Conservation (phyloP, 805 yeast species). For the Jamesozyma jinghongensis region DNA sequence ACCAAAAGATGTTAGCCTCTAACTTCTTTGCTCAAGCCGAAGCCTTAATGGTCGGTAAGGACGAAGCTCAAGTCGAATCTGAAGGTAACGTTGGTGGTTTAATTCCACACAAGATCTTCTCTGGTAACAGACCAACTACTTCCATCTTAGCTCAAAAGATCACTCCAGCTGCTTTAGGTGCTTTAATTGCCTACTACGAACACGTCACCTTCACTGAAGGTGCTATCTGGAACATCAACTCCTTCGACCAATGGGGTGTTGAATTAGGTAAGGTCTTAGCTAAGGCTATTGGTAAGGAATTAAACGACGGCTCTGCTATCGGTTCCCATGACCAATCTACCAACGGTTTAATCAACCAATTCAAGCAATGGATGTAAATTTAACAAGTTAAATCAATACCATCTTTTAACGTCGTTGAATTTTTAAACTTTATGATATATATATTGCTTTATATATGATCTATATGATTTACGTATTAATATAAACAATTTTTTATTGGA, state of each 20-base stretch:
- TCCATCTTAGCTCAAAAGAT: slow-evolving; percentile 91
- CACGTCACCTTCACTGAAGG: slow-evolving; percentile 97
- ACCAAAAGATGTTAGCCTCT: slow-evolving; percentile 97
- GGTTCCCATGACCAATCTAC: slow-evolving; percentile 83
- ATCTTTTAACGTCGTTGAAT: neutral
- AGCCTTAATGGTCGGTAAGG: slow-evolving; percentile 94
- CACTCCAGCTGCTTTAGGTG: slow-evolving; percentile 93
- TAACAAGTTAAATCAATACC: too few relatives aligned
- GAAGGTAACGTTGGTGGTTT: slow-evolving; percentile 85
- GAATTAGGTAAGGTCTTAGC: slow-evolving; percentile 98
- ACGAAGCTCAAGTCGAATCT: slow-evolving; percentile 67
- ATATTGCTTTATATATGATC: too few relatives aligned
- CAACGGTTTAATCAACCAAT: slow-evolving; percentile 86
- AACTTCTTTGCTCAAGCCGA: slow-evolving; percentile 98
- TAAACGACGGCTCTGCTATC: slow-evolving; percentile 51
- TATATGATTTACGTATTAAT: too few relatives aligned
- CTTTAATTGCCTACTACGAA: slow-evolving; percentile 96
- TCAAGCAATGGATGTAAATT: slow-evolving; percentile 65
- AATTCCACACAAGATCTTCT: slow-evolving; percentile 91
- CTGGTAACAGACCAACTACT: slow-evolving; percentile 99
- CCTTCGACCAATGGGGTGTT: slow-evolving; percentile 99
- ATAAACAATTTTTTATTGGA: neutral
- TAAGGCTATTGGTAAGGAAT: slow-evolving; percentile 86
- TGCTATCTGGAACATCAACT: slow-evolving; percentile 98
- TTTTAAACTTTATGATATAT: neutral